Base-by-base conservation (phyloP, 176 grass and related monocot species). In the Paspalum vaginatum region DNA sequence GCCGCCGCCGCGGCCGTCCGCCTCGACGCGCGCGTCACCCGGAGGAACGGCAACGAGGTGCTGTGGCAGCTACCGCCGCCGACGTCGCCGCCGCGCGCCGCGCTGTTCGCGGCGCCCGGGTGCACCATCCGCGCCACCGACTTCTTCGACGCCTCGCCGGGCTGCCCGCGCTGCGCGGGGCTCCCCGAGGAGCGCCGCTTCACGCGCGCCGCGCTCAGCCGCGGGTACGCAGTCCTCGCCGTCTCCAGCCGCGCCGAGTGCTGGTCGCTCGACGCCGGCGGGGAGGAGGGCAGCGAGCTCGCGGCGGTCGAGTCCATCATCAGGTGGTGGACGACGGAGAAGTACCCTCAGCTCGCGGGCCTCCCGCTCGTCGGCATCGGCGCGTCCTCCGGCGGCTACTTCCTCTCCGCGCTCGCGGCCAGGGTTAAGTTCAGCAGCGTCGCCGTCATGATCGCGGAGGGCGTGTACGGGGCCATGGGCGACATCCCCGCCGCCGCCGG, bases 141-240 rank as follows among this genome's bases (percentile, higher is more conserved):
- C 74, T 94, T 94, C 79, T 98, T 93, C 91, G 95, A 98, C 78
- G 87, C 85, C 14, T 92, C 84, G 13, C 78, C 92, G 4, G 72
- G 59, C 46, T 94, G 92, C 78, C 84, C 88, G 44, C 74, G 67
- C 69, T 98, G 95, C 74, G 47, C 65, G 17, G 95, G 92, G 32
- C 83, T 98, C 72, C 95, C 95, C 48, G 95, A 98, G 87, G 95
- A 98, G 64, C 85, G 92, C 76, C 78, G 78, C 40, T 92, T 98
- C 85, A 83, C 91, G 38, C 77, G 88, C 22, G 88, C 66, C 32
- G 88, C 88, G n/a, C 90, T 98, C 75, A 53, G 52, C 83, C 82
- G 86, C 54, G 85, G 87, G 48, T 92, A 92, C 49, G 90, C 95
- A 0, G 90, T 94, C 22, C 64, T 98, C 40, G 84, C 81, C 20